Base-by-base conservation (phyloP, 169 alveolate species). In the Plasmodium gonderi region DNA sequence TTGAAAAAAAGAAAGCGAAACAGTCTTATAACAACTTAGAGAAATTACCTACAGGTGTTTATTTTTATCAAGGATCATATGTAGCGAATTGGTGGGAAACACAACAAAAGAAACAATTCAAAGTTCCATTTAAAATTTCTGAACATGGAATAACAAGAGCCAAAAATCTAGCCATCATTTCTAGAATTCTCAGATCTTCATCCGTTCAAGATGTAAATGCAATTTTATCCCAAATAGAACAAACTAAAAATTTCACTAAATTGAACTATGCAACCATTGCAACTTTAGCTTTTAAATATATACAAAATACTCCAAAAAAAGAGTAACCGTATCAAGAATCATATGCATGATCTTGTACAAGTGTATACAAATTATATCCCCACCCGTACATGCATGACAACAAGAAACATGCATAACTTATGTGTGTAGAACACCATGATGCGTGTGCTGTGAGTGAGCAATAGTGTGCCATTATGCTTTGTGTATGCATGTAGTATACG, bases 31-130 rank as follows among this genome's bases (percentile, higher is more conserved):
- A 54, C 14, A 85, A 75, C 67, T 17, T 74, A 40, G 92, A 85
- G 26, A 85, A 85, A 54, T 75, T 85, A 74, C 92, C 92, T 65
- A 85, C 92, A 11, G 92, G 92, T 1, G 92, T 85, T n/a, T 85
- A 85, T 74, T 85, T 85, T 12, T 85, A 85, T 51, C 92, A 85
- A 85, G 92, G 92, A 7, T 85, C 92, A 54, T 85, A 85, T 75
- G 92, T 85, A 68, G 92, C 92, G 45, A 85, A 85, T 64, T 85
- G 92, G 92, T 85, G 92, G 92, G 92, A 85, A 85, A 85, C 92
- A 5, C 77, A 85, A 51, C 85, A 85, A 60, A 85, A 85, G 67
- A 85, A 85, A 40, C 92, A 85, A 38, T 85, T 75, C 17, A 85
- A 85, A 85, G 92, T 85, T 20, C 92, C 92, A 38, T 85, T 85